phyloP scores from a whole-genome alignment of 78 protist species.

The Dictyostelium firmibasis region DNA sequence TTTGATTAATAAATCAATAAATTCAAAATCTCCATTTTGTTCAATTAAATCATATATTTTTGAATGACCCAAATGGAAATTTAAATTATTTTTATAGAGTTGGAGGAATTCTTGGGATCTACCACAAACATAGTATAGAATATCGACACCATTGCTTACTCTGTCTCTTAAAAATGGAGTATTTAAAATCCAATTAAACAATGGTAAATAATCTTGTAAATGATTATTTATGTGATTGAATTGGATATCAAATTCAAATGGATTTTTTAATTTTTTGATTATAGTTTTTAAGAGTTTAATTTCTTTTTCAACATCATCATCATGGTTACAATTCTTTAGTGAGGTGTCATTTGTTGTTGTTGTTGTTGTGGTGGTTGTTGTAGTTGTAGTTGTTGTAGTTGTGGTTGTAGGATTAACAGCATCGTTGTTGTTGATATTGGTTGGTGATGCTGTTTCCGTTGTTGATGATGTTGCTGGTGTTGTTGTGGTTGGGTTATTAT shows the following conservation, averaged over 20 bases:
- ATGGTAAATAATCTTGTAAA: not conserved
- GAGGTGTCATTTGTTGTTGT: not conserved
- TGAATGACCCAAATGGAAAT: not conserved
- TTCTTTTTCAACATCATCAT: not conserved
- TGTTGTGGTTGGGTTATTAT: not conserved
- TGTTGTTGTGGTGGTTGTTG: not conserved
- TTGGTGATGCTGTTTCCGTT: not conserved
- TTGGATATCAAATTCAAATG: not conserved
- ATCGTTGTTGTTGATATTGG: not conserved
- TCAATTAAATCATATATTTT: not conserved
- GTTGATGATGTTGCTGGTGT: not conserved
- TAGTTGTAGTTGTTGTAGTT: not conserved
- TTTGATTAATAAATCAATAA: not conserved
- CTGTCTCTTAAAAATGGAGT: not conserved
- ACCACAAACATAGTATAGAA: not conserved
- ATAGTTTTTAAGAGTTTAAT: not conserved
- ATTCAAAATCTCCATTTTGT: not conserved
- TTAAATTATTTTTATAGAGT: not conserved
- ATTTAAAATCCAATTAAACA: not conserved
- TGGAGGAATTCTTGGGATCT: not conserved
- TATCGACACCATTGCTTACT: not conserved
- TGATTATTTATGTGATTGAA: not conserved
- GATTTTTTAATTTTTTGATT: not conserved
- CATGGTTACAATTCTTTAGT: not conserved
- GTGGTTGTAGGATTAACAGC: too few species aligned